Evolutionary conservation across 257 asterid species (phyloP), one percentile per base, ranked within the genome.

Genomic region (Anisodus acutangulus): DNA sequence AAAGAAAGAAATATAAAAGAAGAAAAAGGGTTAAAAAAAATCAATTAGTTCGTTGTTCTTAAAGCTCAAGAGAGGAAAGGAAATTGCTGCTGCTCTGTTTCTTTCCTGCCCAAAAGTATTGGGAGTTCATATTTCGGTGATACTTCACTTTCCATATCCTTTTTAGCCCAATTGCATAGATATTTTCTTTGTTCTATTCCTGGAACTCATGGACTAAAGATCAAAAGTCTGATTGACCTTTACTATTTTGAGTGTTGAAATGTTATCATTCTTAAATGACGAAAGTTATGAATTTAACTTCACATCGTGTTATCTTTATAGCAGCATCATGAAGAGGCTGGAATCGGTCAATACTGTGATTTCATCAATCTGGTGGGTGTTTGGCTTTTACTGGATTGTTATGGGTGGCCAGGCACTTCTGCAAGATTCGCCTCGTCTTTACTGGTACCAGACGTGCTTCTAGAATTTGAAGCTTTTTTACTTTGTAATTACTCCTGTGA

Each of bases 291-390:
- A 54, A 31, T 51, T 43, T 26, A 22, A 67, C 6, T 80, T 58
- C 57, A 17, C 66, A 72, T 31, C 37, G 68, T 17, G 13, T 76
- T 51, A 8, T 51, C 8, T 74, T 74, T 67, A 31, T 89, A 86
- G 80, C 94, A 95, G 99, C 83, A 83, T 90, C 85, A 87, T 91
- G 88, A 91, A 90, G 92, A 91, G 87, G 90, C 82, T 95, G 87
- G 97, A 94, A 90, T 90, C 97, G 45, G 39, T 89, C 17, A 94
- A 91, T 80, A 92, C 97, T 3, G 89, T 95, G 49, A 84, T 93
- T 54, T 95, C 99, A 49, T 93, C 97, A 3, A 87, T 93, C 80
- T 95, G 99, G 99, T 95, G 99, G 99, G 93, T 94, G 72, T 91
- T 95, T 53, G 99, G 99, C 43, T 95, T 94, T 86, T 94, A 93